A percentile compares a stretch with the other conserved stretches of the same genome.
These are phyloP conservation scores for Crucihimalaya himalaica DNA, from an alignment of 345 rosid species.

Conservation along the genomic window DNA sequence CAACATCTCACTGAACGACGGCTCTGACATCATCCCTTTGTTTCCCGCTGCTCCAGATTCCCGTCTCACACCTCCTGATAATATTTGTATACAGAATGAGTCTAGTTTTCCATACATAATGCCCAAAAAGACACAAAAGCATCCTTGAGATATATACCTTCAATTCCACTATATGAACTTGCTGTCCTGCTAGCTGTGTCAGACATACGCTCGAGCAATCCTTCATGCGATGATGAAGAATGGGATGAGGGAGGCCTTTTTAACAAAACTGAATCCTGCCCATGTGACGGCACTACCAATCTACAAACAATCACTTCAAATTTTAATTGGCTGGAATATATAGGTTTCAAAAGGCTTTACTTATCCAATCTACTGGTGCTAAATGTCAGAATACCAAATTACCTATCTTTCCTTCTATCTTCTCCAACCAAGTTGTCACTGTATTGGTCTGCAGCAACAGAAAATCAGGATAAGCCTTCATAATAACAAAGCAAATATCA, in stretches of 20 bases:
- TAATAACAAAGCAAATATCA: neutral
- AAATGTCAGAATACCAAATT: slow-evolving; percentile 11
- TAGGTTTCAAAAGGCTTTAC: neutral
- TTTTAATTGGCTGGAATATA: neutral
- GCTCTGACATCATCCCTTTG: slow-evolving; percentile 58
- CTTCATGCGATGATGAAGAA: slow-evolving; percentile 58
- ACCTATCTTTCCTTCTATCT: slow-evolving; percentile 52
- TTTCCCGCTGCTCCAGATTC: slow-evolving; percentile 31
- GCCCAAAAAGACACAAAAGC: neutral
- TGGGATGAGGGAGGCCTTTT: slow-evolving; percentile 47
- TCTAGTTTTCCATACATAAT: neutral
- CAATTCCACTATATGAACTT: slow-evolving; percentile 39
- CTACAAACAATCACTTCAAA: neutral
- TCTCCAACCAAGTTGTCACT: slow-evolving; percentile 46
- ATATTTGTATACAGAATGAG: neutral
- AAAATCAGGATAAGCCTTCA: slow-evolving; percentile 22
- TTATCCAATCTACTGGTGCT: neutral
- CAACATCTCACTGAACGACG: slow-evolving; percentile 80
- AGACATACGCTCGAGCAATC: slow-evolving; percentile 44
- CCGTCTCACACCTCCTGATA: slow-evolving; percentile 4
- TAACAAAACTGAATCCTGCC: slow-evolving; percentile 46
- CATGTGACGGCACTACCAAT: slow-evolving; percentile 44
- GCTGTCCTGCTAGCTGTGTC: slow-evolving; percentile 43
- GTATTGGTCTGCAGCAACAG: slow-evolving; percentile 38
- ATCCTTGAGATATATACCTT: slow-evolving; percentile 41